Conservation (phyloP, 495 filamentous ascomycete genomes). For the Evansstolkia leycettana region DNA sequence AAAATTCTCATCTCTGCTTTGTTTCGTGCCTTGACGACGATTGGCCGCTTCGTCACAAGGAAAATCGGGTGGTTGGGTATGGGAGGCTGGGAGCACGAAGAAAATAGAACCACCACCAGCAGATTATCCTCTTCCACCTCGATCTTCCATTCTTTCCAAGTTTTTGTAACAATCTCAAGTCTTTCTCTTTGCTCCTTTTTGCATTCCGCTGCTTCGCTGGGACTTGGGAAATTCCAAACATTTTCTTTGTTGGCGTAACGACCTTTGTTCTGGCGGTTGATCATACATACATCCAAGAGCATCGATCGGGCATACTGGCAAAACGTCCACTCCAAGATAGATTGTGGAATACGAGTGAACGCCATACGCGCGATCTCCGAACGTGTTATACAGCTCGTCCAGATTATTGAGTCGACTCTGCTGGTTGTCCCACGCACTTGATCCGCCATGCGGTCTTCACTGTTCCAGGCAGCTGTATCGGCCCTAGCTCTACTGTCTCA, state of each 20-base stretch:
- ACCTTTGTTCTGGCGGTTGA: too few relatives aligned
- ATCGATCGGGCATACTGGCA: too few relatives aligned
- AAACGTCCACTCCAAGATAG: too few relatives aligned
- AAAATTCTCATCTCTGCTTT: not conserved
- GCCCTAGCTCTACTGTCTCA: constrained; percentile 16
- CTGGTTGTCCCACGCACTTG: constrained; percentile 3
- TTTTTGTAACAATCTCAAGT: too few relatives aligned
- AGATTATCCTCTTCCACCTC: constrained; percentile 1
- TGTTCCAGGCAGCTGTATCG: constrained; percentile 16
- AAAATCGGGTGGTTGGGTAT: constrained; percentile 38
- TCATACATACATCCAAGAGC: too few relatives aligned
- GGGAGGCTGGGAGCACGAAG: constrained; percentile 25
- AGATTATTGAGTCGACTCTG: constrained; percentile 2
- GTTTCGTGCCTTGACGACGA: not conserved
- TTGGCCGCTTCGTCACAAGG: constrained; percentile 8
- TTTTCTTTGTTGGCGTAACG: too few relatives aligned
- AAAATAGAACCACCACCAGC: not conserved
- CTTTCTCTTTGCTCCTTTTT: too few relatives aligned
- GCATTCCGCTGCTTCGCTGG: too few relatives aligned
- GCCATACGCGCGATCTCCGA: too few relatives aligned
- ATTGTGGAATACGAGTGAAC: too few relatives aligned
- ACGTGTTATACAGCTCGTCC: too few relatives aligned
- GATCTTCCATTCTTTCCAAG: constrained; percentile 3
- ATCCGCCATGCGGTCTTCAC: constrained; percentile 19
- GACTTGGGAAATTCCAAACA: too few relatives aligned